Evolutionary conservation across 2,329 filamentous ascomycete genomes (phyloP), one percentile per base, ranked within the genome.

Genomic region (Aspergillus arachidicola): DNA sequence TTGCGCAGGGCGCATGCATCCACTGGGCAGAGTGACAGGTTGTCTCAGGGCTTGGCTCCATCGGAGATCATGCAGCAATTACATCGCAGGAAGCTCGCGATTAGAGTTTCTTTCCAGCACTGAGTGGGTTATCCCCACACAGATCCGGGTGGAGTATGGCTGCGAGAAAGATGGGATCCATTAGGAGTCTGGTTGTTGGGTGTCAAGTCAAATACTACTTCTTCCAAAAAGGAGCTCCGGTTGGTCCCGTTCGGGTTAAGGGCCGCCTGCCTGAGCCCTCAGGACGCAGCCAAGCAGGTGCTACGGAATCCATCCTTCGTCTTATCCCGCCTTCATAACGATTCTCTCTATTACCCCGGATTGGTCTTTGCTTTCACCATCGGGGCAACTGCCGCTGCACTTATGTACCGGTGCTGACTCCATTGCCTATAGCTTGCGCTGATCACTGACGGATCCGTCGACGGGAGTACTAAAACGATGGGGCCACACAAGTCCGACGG

Each of bases 1-100:
- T 58, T 58, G 58, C 57, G 68, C 63, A 68, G 59, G 68, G 65
- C 63, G 65, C 62, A 65, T 63, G 62, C 64, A 64, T 66, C 65
- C 64, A 62, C 62, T 66, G 54, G 61, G 62, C 60, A 66, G 57
- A 53, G 57, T 56, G 56, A 61, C 62, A 54, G 51, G 50, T 64
- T 64, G 59, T 51, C 59, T 56, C 57, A 62, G 46, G 64, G 41
- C 57, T 62, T 68, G 63, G 58, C 65, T 61, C 59, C 53, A 57
- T 58, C 46, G 21, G 43, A 58, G 57, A 68, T 51, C 55, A 50
- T 63, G 43, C 50, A 58, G 62, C 28, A 63, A 54, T 46, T 34
- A 57, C 26, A 63, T 48, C 43, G 36, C 45, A 45, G 50, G 45
- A 56, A 56, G 41, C 32, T 46, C 32, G n/a, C 11, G 23, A 26